Evolutionary conservation across 176 grass and related monocot genomes (phyloP), one percentile per base, ranked within the genome.

Genomic region (Zoysia japonica): DNA sequence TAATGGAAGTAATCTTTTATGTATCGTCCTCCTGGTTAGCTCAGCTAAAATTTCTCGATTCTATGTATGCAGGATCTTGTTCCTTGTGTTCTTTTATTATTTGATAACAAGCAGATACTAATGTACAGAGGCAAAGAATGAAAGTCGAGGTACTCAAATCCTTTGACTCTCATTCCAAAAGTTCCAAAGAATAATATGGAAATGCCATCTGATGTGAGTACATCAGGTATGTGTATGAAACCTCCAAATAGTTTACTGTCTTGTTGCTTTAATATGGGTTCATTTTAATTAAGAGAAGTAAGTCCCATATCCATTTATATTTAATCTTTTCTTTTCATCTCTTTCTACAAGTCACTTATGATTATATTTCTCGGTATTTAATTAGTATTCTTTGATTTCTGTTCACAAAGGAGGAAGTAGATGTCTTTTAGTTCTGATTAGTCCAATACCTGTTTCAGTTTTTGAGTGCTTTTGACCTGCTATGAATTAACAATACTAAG

Each of bases 11-110:
- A 68, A 78, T 74, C 46, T 11, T 62, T 11, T 69, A 35, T 45
- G 40, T 61, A 51, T 37, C 9, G 47, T 62, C 20, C 61, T 66
- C 78, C 46, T 61, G 42, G 39, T 45, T 20, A 28, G 17, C n/a
- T 61, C 10, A 61, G 3, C 60, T 79, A 64, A 74, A 87, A 42
- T 81, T 79, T 9, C 47, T 75, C 87, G 53, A 40, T 88, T 87
- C 11, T 74, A 20, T 65, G 15, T 74, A 68, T 77, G 61, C 77
- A 97, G 94, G 91, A 97, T 75, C 85, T 97, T 78, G 94, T 94
- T 85, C 94, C 89, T 61, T 94, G 94, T 77, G 80, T 97, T 55
- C 80, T 97, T 57, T 86, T 97, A 69, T 97, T 89, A 38, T 97
- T 97, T 88, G 91, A 94, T 47, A 72, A 94, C 51, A 91, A 92